Conservation (phyloP, 1,139 yeast species). For the Nakaseomyces delphensis region DNA sequence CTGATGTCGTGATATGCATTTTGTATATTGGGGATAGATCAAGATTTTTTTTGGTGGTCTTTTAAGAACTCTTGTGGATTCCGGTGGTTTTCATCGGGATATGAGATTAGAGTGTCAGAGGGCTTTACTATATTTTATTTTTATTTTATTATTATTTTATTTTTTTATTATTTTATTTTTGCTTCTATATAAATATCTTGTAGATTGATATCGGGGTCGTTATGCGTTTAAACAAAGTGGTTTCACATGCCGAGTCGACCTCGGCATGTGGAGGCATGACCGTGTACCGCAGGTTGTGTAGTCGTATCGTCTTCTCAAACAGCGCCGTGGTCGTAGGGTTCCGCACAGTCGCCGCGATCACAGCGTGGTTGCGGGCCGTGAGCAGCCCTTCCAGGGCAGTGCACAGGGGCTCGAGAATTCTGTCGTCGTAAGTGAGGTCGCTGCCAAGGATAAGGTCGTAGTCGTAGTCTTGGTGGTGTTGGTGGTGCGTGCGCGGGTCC, state of each 20-base stretch:
- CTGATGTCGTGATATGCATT: slow-evolving; percentile 28
- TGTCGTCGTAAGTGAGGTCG: slow-evolving; percentile 75
- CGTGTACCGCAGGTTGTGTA: slow-evolving; percentile 27
- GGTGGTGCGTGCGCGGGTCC: neutral
- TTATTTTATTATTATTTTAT: no score
- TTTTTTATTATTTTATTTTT: no score
- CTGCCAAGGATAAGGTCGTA: slow-evolving; percentile 59
- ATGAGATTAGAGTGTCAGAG: slow-evolving; percentile 55
- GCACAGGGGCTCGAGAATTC: slow-evolving; percentile 49
- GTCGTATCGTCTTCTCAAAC: slow-evolving; percentile 43
- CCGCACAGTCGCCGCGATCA: slow-evolving; percentile 70
- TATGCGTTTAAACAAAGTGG: neutral
- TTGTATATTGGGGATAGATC: slow-evolving; percentile 34
- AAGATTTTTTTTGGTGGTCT: slow-evolving; percentile 25
- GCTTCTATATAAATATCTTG: slow-evolving; percentile 6
- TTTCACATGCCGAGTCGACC: neutral
- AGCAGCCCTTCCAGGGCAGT: slow-evolving; percentile 40
- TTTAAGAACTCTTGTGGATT: slow-evolving; percentile 53
- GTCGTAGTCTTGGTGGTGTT: neutral
- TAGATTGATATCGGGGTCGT: neutral
- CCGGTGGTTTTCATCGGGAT: slow-evolving; percentile 16
- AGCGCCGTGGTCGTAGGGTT: slow-evolving; percentile 46
- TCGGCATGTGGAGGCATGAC: slow-evolving; percentile 10
- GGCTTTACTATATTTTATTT: slow-evolving; percentile 18
- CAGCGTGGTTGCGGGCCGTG: slow-evolving; percentile 26